Evolutionary conservation across 495 filamentous ascomycete genomes (phyloP), one percentile per base, ranked within the genome.

Genomic region (Pseudotulostoma volvatum): DNA sequence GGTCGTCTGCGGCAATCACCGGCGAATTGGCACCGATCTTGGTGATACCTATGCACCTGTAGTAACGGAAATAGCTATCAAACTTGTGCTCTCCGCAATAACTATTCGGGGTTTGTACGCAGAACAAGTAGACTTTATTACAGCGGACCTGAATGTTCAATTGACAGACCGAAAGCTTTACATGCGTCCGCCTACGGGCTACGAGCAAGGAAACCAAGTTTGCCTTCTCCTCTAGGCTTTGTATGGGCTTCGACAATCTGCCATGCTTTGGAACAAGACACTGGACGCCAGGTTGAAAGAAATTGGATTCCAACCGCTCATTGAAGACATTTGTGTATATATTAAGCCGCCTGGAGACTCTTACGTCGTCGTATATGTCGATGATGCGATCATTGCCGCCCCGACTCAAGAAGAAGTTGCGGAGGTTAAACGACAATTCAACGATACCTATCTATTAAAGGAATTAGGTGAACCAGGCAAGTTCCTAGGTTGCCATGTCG

Each of bases 401-500:
- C 46, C 44, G 3, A 42, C 23, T 11, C 44, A 39, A 18, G 34
- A 21, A 30, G 44, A 43, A 17, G 55, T 57, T 13, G 33, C 44
- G 14, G 39, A 42, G 31, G 31, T 61, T 15, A 64, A 61, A 42
- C 16, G 37, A 9, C 30, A 32, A 18, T 41, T 62, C n/a, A 38
- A 32, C 16, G 31, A 42, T 4, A 16, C 39, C 13, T 63, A 59
- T 38, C 15, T 49, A 9, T 57, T n/a, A n/a, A 58, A 41, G 25
- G 49, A 65, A 28, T 44, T 61, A 3, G 48, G 51, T 7, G n/a
- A 21, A 4, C 1, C 37, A 23, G 9, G 48, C 40, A 33, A 42
- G 33, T 18, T 63, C 47, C 46, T 63, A 62, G 39, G 48, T 62
- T 16, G 52, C 51, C 3, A 61, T 62, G 30, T 9, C 5, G 11